Percentiles rank a stretch among this genome's conserved stretches.
phyloP scores from a whole-genome alignment of 176 grass and related monocot genomes.

The Raddia distichophylla region DNA sequence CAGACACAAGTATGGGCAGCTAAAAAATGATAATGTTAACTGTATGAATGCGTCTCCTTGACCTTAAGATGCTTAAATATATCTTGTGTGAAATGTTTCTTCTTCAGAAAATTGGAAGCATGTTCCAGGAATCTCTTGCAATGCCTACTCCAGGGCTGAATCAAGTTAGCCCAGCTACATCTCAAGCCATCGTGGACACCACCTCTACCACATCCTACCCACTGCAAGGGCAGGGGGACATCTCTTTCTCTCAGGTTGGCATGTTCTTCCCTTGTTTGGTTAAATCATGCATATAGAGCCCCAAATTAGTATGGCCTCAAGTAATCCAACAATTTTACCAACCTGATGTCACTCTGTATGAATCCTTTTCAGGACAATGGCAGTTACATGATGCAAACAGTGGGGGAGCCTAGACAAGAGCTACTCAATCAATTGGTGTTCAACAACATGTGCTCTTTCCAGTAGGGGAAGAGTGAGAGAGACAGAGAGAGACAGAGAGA shows the following conservation, averaged over 20 bases:
- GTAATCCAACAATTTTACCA: conserved; percentile 34
- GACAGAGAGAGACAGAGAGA: not conserved
- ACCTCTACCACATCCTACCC: conserved; percentile 45
- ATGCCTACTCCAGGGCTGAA: conserved; percentile 49
- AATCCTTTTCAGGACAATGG: conserved; percentile 57
- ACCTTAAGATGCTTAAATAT: conserved; percentile 18
- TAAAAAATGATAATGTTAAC: not conserved
- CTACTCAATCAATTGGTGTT: conserved; percentile 74
- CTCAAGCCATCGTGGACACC: conserved; percentile 55
- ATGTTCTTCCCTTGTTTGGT: conserved; percentile 12
- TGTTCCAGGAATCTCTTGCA: conserved; percentile 58
- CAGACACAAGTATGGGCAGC: conserved; percentile 52
- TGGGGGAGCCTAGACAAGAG: conserved; percentile 68
- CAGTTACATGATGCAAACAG: conserved; percentile 69
- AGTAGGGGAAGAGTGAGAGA: conserved; percentile 54
- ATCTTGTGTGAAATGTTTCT: not conserved
- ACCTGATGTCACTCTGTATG: conserved; percentile 20
- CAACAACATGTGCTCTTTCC: conserved; percentile 78
- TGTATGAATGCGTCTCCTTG: not conserved
- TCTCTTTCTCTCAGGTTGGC: conserved; percentile 65
- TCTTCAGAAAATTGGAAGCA: conserved; percentile 63
- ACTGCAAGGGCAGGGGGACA: conserved; percentile 55
- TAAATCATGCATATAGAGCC: conserved; percentile 32
- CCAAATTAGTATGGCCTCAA: conserved; percentile 35
- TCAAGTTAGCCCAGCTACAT: conserved; percentile 53